phyloP scores from a whole-genome alignment of 306 rosid genomes.

The barrel medic (Medicago truncatula) region DNA sequence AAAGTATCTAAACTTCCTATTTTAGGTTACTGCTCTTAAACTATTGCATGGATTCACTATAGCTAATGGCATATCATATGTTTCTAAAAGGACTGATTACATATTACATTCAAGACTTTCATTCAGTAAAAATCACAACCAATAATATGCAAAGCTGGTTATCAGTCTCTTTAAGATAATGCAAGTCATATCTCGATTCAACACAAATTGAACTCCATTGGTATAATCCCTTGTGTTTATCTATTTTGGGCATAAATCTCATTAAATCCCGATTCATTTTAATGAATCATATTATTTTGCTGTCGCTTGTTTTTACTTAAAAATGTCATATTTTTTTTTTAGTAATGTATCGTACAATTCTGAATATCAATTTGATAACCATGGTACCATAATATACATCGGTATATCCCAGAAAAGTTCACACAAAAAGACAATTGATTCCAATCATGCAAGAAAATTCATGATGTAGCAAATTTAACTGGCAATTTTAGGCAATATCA shows the following conservation, averaged over 20 bases:
- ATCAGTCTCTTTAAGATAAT: not conserved
- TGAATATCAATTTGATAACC: not conserved
- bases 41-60: not conserved
- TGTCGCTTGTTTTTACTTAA: not conserved
- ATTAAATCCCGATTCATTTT: not conserved
- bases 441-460: constrained; percentile 15
- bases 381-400: constrained; percentile 15
- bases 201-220: not conserved
- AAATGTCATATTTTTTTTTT: not conserved
- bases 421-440: constrained; percentile 15
- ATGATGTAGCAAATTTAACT: constrained; percentile 31
- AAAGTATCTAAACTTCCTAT: constrained; percentile 12
- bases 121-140: constrained; percentile 23
- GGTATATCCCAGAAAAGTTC: constrained; percentile 32
- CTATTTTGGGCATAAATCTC: not conserved
- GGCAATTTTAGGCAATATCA: constrained; percentile 30
- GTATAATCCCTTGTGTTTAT: not conserved
- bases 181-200: not conserved
- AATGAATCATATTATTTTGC: not conserved
- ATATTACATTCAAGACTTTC: not conserved
- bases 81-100: constrained; percentile 15
- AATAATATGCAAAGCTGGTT: not conserved
- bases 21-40: constrained; percentile 21
- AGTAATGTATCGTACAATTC: not conserved
- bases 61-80: constrained; percentile 11